Percentiles rank a stretch among this genome's conserved stretches.
These are phyloP conservation scores for Ogataea kodamae DNA, from an alignment of 805 yeast genomes.

Conservation along the genomic window DNA sequence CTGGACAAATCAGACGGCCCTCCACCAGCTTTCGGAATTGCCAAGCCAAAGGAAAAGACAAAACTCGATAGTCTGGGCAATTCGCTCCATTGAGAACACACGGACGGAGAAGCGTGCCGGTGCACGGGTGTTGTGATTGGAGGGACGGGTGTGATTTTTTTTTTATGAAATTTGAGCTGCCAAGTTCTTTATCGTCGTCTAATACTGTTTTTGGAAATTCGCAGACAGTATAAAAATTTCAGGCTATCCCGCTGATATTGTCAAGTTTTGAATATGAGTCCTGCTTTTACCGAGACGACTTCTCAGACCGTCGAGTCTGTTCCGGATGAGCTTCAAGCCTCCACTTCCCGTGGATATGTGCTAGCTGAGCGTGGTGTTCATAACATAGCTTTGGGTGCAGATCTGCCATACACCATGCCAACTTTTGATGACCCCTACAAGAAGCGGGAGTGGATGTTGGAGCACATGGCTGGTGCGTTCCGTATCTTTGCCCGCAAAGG, in stretches of 20 bases:
- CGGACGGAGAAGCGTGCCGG: too few species aligned
- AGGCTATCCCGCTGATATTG: neutral
- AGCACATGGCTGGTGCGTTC: conserved; percentile 85
- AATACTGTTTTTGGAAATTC: conserved; percentile 5
- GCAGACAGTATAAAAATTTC: conserved; percentile 3
- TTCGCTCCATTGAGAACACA: too few species aligned
- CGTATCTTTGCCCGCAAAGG: conserved; percentile 78
- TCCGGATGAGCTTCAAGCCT: conserved; percentile 27
- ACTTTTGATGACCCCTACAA: conserved; percentile 44
- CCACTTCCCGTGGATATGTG: conserved; percentile 41
- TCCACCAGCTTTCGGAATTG: conserved; percentile 64
- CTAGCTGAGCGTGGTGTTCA: conserved; percentile 51
- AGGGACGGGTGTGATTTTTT: neutral
- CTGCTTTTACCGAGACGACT: conserved; percentile 17
- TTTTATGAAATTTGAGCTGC: too few species aligned
- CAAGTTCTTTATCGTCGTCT: conserved; percentile 10
- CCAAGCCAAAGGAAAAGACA: conserved; percentile 57
- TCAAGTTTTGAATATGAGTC: conserved; percentile 10
- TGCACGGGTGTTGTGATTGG: conserved; percentile 1
- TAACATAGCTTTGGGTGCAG: conserved; percentile 54
- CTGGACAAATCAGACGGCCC: conserved; percentile 41
- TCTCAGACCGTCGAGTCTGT: conserved; percentile 11
- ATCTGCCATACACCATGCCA: conserved; percentile 51
- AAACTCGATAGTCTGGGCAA: conserved; percentile 47
- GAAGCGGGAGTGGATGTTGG: conserved; percentile 52